A percentile compares a stretch with the other conserved stretches of the same genome.
phyloP scores from a whole-genome alignment of 371 early-diverging fungal species.

The Rhizopus stolonifer region DNA sequence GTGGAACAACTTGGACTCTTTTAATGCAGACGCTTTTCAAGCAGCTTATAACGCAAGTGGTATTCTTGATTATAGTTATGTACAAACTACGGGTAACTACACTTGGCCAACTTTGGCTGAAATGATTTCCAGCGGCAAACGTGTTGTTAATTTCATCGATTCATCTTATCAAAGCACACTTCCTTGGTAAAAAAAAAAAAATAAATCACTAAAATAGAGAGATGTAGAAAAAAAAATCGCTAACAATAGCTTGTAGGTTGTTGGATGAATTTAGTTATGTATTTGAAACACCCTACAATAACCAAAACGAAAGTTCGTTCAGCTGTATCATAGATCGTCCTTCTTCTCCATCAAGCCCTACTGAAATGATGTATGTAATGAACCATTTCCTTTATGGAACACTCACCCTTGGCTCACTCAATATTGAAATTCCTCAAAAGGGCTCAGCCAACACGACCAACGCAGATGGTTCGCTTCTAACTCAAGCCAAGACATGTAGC shows the following conservation, averaged over 20 bases:
- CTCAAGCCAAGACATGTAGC: conserved; percentile 46
- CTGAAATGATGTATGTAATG: conserved; percentile 56
- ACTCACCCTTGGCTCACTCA: conserved; percentile 28
- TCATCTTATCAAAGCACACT: conserved; percentile 27
- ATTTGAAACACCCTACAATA: conserved; percentile 61
- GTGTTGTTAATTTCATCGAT: conserved; percentile 69
- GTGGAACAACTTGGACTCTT: conserved; percentile 62
- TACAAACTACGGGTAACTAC: conserved; percentile 36
- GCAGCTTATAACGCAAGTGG: conserved; percentile 60
- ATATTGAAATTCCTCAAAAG: conserved; percentile 51
- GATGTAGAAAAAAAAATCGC: too few species aligned
- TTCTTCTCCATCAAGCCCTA: conserved; percentile 25
- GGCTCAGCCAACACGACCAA: conserved; percentile 53
- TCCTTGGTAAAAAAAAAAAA: conserved; percentile 55
- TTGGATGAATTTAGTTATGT: conserved; percentile 54
- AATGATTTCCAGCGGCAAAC: conserved; percentile 65
- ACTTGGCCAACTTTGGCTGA: conserved; percentile 70
- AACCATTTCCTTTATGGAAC: conserved; percentile 59
- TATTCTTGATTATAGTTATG: conserved; percentile 53
- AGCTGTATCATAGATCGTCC: conserved; percentile 57
- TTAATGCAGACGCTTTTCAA: conserved; percentile 51
- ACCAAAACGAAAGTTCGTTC: conserved; percentile 39
- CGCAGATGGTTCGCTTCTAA: conserved; percentile 32
- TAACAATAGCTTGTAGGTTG: conserved; percentile 34
- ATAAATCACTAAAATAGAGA: not conserved